Conservation (phyloP, 192 early-diverging fungal genomes). For the Umbelopsis sp. region DNA sequence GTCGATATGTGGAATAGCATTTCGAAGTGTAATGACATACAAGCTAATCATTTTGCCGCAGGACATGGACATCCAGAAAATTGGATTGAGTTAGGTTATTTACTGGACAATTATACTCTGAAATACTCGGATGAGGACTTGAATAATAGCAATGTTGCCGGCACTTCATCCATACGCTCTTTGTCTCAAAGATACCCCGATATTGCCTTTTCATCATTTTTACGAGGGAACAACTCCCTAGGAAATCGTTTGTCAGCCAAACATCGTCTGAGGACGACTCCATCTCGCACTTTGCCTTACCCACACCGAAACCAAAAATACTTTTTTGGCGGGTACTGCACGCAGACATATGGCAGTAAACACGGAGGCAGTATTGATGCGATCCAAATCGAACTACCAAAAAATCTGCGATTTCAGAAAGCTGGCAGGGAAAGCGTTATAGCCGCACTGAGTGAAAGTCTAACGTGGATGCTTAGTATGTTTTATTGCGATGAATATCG, state of each 20-base stretch:
- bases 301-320: background rate
- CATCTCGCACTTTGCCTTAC: background rate
- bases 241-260: background rate
- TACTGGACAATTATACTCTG: conserved; percentile 5
- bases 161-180: background rate
- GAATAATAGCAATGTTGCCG: background rate
- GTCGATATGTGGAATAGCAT: background rate
- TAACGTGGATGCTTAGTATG: conserved; percentile 2
- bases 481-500: conserved; percentile 1
- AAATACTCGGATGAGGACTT: background rate
- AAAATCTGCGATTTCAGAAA: background rate
- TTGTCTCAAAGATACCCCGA: background rate
- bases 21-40: no score
- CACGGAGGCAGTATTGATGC: background rate
- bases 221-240: background rate
- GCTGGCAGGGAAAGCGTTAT: background rate
- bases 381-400: conserved; percentile 13
- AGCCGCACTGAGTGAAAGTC: background rate
- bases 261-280: background rate
- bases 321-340: conserved; percentile 6
- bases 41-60: background rate
- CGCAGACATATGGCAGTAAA: conserved; percentile 6
- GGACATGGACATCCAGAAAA: conserved; percentile 19
- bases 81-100: conserved; percentile 11
- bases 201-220: conserved; percentile 8